Base-by-base conservation (phyloP, 768 basidiomycete genomes). In the Serendipita sp. region DNA sequence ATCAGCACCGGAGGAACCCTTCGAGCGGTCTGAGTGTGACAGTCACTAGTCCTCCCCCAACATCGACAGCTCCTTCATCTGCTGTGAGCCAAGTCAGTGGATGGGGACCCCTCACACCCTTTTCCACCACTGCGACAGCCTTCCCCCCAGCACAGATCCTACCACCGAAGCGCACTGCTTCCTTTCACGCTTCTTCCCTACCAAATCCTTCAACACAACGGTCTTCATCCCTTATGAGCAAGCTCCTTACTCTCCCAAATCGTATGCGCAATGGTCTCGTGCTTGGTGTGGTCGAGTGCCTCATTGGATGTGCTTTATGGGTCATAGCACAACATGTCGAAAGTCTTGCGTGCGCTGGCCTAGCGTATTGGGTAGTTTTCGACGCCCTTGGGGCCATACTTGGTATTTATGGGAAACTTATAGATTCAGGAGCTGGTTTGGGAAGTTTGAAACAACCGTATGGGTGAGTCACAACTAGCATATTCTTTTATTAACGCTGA, bases 291-390 rank as follows among this genome's bases (percentile, higher is more conserved):
- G 4, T 36, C 16, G 55, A 60, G 55, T 10, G 55, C 16, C 10
- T 34, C 16, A n/a, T 60, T 2, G 74, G 76, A 10, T 71, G 70
- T 16, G 63, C 33, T 4, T 3, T 98, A 6, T 99, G 96, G 96
- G 85, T 92, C 0, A 79, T 78, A 27, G 94, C 93, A 1, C 96
- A 99, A 73, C 84, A 86, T 66, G 81, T 84, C 23, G 93, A 93
- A 16, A 92, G 91, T 55, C 75, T 98, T 33, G 80, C 87, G 5
- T 84, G 87, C 64, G 95, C 95, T 0, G 96, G 92, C 0, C 73
- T 99, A 16, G 96, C 95, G 0, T 99, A 99, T 71, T 88, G 95
- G 84, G 84, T 95, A 27, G 92, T 97, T 1, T 99, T 97, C 70
- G 95, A 98, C 71, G 82, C 92, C 2, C 77, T 93, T 66, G 94